Percentiles rank a stretch among this genome's conserved stretches.
phyloP scores from a whole-genome alignment of 305 asterid genomes.

The Striga hermonthica region DNA sequence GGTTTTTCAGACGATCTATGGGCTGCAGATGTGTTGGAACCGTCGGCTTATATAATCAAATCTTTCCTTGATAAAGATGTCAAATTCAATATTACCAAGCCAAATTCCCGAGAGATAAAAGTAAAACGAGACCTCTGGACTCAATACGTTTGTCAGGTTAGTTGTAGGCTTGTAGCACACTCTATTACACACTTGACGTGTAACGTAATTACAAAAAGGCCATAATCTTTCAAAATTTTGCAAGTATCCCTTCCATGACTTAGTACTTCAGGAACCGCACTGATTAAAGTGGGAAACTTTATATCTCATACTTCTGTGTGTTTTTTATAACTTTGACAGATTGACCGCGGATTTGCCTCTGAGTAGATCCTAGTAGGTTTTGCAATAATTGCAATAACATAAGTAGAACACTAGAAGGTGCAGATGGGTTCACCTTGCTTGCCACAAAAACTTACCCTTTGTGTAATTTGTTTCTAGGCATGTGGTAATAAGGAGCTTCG shows the following conservation, averaged over 20 bases:
- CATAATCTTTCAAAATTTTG: neutral
- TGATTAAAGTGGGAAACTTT: neutral
- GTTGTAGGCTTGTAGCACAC: constrained; percentile 31
- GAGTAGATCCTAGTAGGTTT: neutral
- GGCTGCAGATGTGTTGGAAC: constrained; percentile 62
- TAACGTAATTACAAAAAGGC: neutral
- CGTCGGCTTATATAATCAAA: constrained; percentile 49
- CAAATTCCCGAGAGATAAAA: constrained; percentile 33
- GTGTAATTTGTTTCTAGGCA: constrained; percentile 47
- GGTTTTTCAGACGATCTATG: constrained; percentile 56
- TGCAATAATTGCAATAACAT: neutral
- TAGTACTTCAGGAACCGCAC: neutral
- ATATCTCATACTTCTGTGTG: neutral
- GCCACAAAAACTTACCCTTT: neutral
- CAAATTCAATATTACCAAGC: constrained; percentile 29
- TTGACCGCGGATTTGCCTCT: neutral
- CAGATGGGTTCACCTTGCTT: too few relatives aligned
- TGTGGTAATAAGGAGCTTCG: constrained; percentile 83
- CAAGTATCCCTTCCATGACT: neutral
- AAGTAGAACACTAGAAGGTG: too few relatives aligned
- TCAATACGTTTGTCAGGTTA: constrained; percentile 69
- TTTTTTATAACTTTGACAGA: neutral
- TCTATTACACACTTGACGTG: neutral
- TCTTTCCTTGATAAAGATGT: constrained; percentile 47
- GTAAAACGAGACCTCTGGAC: constrained; percentile 73